phyloP scores from a whole-genome alignment of 2,329 filamentous ascomycete genomes.

The Colletotrichum destructivum region DNA sequence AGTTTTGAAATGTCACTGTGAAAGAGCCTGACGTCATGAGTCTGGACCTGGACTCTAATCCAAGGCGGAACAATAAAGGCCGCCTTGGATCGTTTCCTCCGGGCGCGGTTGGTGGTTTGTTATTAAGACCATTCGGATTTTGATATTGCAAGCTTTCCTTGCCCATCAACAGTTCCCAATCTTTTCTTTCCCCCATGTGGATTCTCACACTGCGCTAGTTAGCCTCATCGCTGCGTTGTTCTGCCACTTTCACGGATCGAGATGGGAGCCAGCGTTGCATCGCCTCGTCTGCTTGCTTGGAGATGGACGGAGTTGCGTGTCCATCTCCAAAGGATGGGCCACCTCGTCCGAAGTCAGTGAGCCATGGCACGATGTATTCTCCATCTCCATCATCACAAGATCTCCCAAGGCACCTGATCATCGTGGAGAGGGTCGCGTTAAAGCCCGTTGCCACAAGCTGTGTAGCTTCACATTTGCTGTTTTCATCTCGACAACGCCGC shows the following conservation, averaged over 20 bases:
- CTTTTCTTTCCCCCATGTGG: too few relatives aligned
- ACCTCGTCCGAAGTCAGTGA: not conserved
- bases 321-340: not conserved
- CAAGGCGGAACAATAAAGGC: not conserved
- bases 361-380: too few relatives aligned
- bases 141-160: not conserved
- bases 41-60: too few relatives aligned
- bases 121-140: not conserved
- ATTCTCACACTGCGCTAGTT: too few relatives aligned
- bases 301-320: not conserved
- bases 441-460: too few relatives aligned
- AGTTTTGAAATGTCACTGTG: too few relatives aligned
- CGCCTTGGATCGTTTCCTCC: not conserved
- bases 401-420: too few relatives aligned
- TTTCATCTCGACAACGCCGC: too few relatives aligned
- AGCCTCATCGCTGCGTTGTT: not conserved
- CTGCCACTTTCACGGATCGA: not conserved
- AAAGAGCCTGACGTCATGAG: not conserved
- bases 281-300: too few relatives aligned
- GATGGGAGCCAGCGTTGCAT: not conserved
- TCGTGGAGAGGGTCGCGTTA: too few relatives aligned
- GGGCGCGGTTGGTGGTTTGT: not conserved
- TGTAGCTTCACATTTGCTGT: too few relatives aligned
- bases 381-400: too few relatives aligned
- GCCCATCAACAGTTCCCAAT: not conserved